Conservation (phyloP, 371 early-diverging fungal genomes). For the Coemansia sp. region DNA sequence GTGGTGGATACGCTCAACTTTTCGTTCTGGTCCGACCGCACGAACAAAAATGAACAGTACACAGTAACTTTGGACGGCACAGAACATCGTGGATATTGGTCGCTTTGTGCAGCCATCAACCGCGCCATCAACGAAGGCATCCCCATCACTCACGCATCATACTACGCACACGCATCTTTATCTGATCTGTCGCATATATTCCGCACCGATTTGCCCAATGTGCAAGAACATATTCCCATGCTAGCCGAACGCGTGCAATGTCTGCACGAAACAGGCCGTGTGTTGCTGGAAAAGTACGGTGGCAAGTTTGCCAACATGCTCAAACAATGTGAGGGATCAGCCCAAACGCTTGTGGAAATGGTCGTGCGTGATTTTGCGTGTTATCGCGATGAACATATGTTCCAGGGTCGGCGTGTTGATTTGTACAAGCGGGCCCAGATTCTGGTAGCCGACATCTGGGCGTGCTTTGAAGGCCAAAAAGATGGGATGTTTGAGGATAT, state of each 20-base stretch:
- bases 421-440: conserved; percentile 87
- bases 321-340: conserved; percentile 56
- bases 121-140: conserved; percentile 66
- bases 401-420: conserved; percentile 61
- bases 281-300: conserved; percentile 66
- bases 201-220: conserved; percentile 54
- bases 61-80: conserved; percentile 61
- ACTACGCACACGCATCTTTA: conserved; percentile 53
- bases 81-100: conserved; percentile 84
- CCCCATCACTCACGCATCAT: conserved; percentile 62
- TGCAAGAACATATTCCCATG: conserved; percentile 63
- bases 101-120: conserved; percentile 77
- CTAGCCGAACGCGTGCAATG: conserved; percentile 61
- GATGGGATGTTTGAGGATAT: conserved; percentile 74
- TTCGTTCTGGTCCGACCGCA: conserved; percentile 76
- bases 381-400: conserved; percentile 70
- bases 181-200: conserved; percentile 61
- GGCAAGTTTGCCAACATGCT: conserved; percentile 70
- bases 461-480: conserved; percentile 74
- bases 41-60: conserved; percentile 51
- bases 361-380: conserved; percentile 65
- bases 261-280: conserved; percentile 68
- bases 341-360: conserved; percentile 59
- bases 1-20: conserved; percentile 83
- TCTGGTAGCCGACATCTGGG: conserved; percentile 88